These are phyloP conservation scores for Capronia americana DNA, from an alignment of 2,329 filamentous ascomycete species.

Conservation along the genomic window DNA sequence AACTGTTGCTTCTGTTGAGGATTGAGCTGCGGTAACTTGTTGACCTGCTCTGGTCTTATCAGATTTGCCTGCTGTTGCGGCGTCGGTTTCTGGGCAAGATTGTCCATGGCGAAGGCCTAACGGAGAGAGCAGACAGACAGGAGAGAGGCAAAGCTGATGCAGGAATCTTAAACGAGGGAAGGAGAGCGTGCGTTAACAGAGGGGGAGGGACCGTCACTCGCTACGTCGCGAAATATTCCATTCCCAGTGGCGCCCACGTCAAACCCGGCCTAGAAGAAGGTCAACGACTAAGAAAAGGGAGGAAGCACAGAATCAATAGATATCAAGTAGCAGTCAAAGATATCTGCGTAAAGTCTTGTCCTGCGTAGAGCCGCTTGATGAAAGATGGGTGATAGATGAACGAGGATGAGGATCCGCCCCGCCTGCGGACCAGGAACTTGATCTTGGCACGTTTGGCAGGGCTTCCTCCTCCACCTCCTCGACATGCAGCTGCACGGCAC, in stretches of 20 bases:
- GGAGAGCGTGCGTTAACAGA: background rate
- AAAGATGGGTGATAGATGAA: background rate
- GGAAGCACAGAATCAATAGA: background rate
- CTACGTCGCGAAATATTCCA: slow-evolving; percentile 7
- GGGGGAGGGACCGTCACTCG: background rate
- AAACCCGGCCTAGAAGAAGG: background rate
- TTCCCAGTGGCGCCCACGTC: background rate
- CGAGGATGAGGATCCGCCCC: background rate
- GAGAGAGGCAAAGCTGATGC: background rate
- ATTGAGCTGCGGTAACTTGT: slow-evolving; percentile 59
- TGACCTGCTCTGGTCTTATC: slow-evolving; percentile 61
- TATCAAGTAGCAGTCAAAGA: background rate
- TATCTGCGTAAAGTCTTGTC: background rate
- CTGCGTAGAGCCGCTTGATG: background rate
- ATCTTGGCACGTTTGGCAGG: too few relatives aligned
- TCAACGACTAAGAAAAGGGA: background rate
- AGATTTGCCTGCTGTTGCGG: slow-evolving; percentile 52
- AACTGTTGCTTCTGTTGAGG: slow-evolving; percentile 64
- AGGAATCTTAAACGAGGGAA: background rate
- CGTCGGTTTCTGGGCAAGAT: slow-evolving; percentile 26
- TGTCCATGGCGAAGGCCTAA: slow-evolving; percentile 19
- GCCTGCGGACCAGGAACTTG: background rate
- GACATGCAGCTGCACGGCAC: too few relatives aligned
- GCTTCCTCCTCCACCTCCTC: too few relatives aligned
- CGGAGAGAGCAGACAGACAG: background rate